Percentiles rank a stretch among this genome's conserved stretches.
Conservation (phyloP, 768 basidiomycete species). For the Phaeotremella fagi region DNA sequence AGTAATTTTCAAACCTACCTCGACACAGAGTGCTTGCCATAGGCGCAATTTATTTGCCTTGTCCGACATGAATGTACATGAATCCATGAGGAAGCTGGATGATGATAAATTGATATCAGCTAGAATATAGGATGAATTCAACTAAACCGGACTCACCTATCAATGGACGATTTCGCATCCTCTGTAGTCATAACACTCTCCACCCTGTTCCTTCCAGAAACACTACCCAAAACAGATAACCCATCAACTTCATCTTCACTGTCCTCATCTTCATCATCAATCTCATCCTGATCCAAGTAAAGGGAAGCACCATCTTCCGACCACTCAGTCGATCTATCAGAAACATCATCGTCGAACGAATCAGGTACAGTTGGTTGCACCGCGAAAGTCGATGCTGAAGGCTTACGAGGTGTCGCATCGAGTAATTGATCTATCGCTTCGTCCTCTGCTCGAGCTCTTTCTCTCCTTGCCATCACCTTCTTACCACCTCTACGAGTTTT, state of each 20-base stretch:
- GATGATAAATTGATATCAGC: neutral
- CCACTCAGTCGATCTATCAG: neutral
- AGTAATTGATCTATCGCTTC: neutral
- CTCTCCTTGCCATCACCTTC: neutral
- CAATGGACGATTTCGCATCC: conserved; percentile 32
- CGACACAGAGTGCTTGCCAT: conserved; percentile 40
- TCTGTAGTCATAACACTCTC: conserved; percentile 22
- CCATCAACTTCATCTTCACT: conserved; percentile 20
- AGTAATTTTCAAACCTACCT: conserved; percentile 16
- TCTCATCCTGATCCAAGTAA: conserved; percentile 2
- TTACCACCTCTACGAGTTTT: neutral
- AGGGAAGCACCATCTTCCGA: conserved; percentile 4
- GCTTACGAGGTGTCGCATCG: neutral
- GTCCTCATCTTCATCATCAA: conserved; percentile 9
- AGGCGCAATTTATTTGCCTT: conserved; percentile 36
- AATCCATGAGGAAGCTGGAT: conserved; percentile 31
- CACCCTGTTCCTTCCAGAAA: neutral
- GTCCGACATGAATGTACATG: conserved; percentile 11
- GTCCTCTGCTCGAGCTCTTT: neutral
- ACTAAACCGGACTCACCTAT: conserved; percentile 24
- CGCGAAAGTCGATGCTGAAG: neutral
- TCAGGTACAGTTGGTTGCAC: neutral
- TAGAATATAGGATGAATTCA: too few species aligned
- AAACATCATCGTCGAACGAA: neutral
- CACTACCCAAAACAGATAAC: conserved; percentile 8